phyloP scores from a whole-genome alignment of 2,329 filamentous ascomycete genomes.

The Ciborinia camelliae region DNA sequence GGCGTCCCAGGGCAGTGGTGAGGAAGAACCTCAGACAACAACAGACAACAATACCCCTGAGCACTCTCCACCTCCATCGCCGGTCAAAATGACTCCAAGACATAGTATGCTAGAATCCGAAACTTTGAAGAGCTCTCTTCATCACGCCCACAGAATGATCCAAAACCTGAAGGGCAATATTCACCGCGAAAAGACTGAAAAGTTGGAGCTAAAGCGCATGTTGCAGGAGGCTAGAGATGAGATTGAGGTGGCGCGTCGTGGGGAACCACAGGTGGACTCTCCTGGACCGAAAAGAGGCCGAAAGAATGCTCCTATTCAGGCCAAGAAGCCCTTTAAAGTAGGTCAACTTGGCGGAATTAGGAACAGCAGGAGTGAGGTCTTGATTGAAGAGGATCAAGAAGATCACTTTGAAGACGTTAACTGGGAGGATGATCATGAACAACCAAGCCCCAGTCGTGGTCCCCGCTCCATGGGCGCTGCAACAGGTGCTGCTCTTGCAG shows the following conservation, averaged over 20 bases:
- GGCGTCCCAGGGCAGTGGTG: slow-evolving; percentile 53
- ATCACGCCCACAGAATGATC: slow-evolving; percentile 94
- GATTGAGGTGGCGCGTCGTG: slow-evolving; percentile 62
- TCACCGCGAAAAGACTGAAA: slow-evolving; percentile 97
- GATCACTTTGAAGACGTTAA: slow-evolving; percentile 66
- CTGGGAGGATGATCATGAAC: slow-evolving; percentile 75
- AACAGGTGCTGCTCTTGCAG: slow-evolving; percentile 36
- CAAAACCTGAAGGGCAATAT: slow-evolving; percentile 93
- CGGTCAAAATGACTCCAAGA: slow-evolving; percentile 84
- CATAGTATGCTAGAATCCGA: slow-evolving; percentile 93
- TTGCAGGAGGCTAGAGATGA: slow-evolving; percentile 94
- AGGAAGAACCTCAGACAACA: slow-evolving; percentile 62
- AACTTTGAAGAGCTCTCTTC: slow-evolving; percentile 88
- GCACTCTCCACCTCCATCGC: slow-evolving; percentile 85
- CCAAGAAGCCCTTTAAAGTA: slow-evolving; percentile 75
- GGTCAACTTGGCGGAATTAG: slow-evolving; percentile 72
- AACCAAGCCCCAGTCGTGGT: slow-evolving; percentile 57
- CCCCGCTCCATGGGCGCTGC: slow-evolving; percentile 27
- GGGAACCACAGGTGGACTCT: slow-evolving; percentile 43
- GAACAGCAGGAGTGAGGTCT: slow-evolving; percentile 71
- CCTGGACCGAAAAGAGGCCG: slow-evolving; percentile 57
- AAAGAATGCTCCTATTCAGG: slow-evolving; percentile 61
- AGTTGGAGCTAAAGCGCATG: slow-evolving; percentile 91
- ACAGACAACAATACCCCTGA: slow-evolving; percentile 75
- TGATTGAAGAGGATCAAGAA: slow-evolving; percentile 37